phyloP scores from a whole-genome alignment of 2,329 filamentous ascomycete species.

The Ophiocordyceps camponoti-floridani region DNA sequence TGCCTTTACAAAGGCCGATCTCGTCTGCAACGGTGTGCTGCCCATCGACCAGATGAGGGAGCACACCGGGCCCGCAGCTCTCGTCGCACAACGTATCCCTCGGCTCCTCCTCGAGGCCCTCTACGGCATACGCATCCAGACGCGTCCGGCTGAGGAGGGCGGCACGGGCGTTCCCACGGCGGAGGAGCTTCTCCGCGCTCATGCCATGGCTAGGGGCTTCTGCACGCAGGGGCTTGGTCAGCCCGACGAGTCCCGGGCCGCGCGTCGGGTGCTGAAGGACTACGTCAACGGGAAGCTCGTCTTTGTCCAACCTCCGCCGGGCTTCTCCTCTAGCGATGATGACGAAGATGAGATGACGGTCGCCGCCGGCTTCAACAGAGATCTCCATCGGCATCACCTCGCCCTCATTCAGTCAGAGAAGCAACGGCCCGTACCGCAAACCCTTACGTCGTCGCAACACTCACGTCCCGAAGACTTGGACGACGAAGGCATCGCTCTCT shows the following conservation, averaged over 20 bases:
- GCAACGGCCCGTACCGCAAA: conserved; percentile 13
- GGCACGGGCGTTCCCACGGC: conserved; percentile 76
- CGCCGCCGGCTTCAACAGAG: conserved; percentile 62
- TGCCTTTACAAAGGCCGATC: conserved; percentile 84
- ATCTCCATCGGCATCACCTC: conserved; percentile 58
- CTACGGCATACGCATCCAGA: conserved; percentile 81
- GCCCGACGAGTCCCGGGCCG: conserved; percentile 84
- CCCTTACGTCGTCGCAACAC: conserved; percentile 4
- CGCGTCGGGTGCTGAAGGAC: conserved; percentile 81
- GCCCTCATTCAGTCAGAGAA: neutral
- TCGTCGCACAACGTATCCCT: conserved; percentile 75
- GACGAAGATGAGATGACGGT: conserved; percentile 29
- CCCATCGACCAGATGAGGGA: conserved; percentile 95
- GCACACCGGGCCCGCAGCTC: conserved; percentile 67
- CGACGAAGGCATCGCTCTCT: conserved; percentile 23
- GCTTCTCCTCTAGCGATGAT: conserved; percentile 20
- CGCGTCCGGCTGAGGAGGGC: conserved; percentile 71
- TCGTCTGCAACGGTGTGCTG: conserved; percentile 86
- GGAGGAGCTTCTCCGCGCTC: conserved; percentile 69
- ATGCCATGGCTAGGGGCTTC: conserved; percentile 80
- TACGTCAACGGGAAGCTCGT: conserved; percentile 94
- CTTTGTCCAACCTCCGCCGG: conserved; percentile 75
- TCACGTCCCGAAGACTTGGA: conserved; percentile 20
- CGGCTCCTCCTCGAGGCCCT: conserved; percentile 77
- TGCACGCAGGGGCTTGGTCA: conserved; percentile 76